These are phyloP conservation scores for Cornus controversa DNA, from an alignment of 148 eudicot species.

Conservation along the genomic window DNA sequence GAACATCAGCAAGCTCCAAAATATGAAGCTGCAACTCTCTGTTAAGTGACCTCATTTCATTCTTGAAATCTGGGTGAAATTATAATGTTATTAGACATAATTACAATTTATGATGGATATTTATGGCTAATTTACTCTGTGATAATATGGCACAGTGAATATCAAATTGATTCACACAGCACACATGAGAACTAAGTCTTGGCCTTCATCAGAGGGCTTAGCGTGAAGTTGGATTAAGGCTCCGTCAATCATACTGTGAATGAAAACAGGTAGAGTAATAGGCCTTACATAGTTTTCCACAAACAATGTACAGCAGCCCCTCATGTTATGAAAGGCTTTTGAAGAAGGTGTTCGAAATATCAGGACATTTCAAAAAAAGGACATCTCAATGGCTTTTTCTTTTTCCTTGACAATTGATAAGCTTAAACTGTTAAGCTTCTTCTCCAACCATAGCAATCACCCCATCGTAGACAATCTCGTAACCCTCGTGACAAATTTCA, in stretches of 20 bases:
- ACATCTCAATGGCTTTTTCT: not conserved
- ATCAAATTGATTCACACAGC: not conserved
- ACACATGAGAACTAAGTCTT: not conserved
- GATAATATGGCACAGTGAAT: not conserved
- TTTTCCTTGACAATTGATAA: too few relatives aligned
- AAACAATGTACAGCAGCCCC: too few relatives aligned
- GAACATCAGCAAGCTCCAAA: slow-evolving; percentile 95
- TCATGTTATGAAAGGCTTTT: too few relatives aligned
- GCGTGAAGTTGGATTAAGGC: not conserved
- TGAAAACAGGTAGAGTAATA: not conserved
- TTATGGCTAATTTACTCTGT: not conserved
- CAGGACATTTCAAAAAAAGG: not conserved
- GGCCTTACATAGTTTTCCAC: not conserved
- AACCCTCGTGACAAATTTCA: not conserved
- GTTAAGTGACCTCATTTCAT: slow-evolving; percentile 78
- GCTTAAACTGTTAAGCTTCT: too few relatives aligned
- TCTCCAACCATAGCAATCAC: too few relatives aligned
- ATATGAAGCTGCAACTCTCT: slow-evolving; percentile 82
- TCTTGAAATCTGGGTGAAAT: slow-evolving; percentile 64
- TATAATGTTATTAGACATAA: not conserved
- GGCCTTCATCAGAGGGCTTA: not conserved
- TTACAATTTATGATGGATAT: not conserved
- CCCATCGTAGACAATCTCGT: not conserved
- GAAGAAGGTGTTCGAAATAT: not conserved
- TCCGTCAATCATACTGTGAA: not conserved